A percentile compares a stretch with the other conserved stretches of the same genome.
Conservation (phyloP, 1,284 basidiomycete species). For the Peniophora sp. region DNA sequence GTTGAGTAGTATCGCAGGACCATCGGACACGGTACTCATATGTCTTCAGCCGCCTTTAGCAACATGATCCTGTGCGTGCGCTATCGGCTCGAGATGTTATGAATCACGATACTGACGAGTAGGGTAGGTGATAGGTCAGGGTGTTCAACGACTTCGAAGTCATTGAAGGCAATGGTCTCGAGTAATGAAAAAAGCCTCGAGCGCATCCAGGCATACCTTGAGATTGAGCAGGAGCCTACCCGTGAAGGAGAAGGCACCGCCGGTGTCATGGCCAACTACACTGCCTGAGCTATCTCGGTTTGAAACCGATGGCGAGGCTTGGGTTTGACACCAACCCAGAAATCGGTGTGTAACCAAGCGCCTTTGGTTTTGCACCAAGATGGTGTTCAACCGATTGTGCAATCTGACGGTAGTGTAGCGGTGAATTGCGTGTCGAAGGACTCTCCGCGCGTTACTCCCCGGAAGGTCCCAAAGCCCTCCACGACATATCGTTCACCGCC, state of each 20-base stretch:
- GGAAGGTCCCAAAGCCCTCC: conserved; percentile 34
- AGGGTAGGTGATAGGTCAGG: conserved; percentile 33
- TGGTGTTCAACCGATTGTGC: too few relatives aligned
- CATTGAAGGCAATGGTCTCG: conserved; percentile 47
- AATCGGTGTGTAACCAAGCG: too few relatives aligned
- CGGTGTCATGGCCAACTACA: conserved; percentile 75
- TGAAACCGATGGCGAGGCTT: too few relatives aligned
- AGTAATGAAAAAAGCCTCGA: too few relatives aligned
- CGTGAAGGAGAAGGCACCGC: conserved; percentile 44
- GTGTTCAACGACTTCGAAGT: conserved; percentile 54
- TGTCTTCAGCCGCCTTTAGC: conserved; percentile 37
- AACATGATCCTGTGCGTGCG: conserved; percentile 35
- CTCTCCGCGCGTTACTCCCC: conserved; percentile 49
- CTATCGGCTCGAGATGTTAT: too few relatives aligned
- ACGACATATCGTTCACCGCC: conserved; percentile 38
- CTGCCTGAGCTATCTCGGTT: too few relatives aligned
- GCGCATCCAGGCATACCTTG: conserved; percentile 64
- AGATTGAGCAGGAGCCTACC: conserved; percentile 66
- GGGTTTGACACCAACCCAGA: too few relatives aligned
- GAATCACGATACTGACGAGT: too few relatives aligned
- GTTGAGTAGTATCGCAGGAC: too few relatives aligned
- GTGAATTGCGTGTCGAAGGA: conserved; percentile 57
- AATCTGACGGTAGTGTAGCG: too few relatives aligned
- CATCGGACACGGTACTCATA: too few relatives aligned
- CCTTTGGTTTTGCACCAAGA: too few relatives aligned